These are phyloP conservation scores for Mycena capillaripes DNA, from an alignment of 768 basidiomycete species.

Conservation along the genomic window DNA sequence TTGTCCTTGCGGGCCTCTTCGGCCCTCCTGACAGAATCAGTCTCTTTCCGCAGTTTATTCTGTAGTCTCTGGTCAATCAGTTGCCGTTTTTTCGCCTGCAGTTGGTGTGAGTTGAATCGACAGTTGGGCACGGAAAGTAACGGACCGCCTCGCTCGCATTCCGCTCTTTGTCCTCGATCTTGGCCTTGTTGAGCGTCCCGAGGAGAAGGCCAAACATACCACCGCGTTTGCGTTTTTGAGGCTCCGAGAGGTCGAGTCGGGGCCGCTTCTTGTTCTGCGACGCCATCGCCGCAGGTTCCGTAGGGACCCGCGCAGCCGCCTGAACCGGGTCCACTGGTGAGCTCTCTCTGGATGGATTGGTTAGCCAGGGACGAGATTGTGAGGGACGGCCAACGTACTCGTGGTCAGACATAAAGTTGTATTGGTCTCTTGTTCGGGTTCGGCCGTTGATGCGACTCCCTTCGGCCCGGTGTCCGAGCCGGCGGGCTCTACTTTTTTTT, in stretches of 20 bases:
- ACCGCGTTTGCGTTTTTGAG: slow-evolving; percentile 83
- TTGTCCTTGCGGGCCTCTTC: slow-evolving; percentile 92
- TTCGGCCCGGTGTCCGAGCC: too few relatives aligned
- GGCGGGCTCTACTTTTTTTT: too few relatives aligned
- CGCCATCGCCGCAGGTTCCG: slow-evolving; percentile 61
- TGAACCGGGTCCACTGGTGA: slow-evolving; percentile 52
- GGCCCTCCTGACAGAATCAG: slow-evolving; percentile 86
- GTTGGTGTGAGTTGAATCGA: not conserved
- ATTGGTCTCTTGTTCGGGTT: not conserved
- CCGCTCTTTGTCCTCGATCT: slow-evolving; percentile 87
- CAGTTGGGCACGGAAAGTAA: slow-evolving; percentile 22
- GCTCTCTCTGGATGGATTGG: slow-evolving; percentile 19
- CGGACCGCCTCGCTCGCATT: slow-evolving; percentile 87
- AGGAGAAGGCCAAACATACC: slow-evolving; percentile 89
- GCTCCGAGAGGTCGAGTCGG: slow-evolving; percentile 74
- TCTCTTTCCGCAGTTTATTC: slow-evolving; percentile 87
- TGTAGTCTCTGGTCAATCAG: slow-evolving; percentile 89
- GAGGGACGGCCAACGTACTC: slow-evolving; percentile 56
- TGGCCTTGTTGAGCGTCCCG: slow-evolving; percentile 89
- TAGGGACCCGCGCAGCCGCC: slow-evolving; percentile 45
- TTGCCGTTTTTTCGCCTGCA: slow-evolving; percentile 86
- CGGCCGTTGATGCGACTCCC: too few relatives aligned
- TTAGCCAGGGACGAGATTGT: not conserved
- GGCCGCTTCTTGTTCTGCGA: slow-evolving; percentile 74
- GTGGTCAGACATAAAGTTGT: slow-evolving; percentile 62